Evolutionary conservation across 225 moss, liverwort and hornwort species (phyloP).

Genomic region (Sphagnum contortum): DNA sequence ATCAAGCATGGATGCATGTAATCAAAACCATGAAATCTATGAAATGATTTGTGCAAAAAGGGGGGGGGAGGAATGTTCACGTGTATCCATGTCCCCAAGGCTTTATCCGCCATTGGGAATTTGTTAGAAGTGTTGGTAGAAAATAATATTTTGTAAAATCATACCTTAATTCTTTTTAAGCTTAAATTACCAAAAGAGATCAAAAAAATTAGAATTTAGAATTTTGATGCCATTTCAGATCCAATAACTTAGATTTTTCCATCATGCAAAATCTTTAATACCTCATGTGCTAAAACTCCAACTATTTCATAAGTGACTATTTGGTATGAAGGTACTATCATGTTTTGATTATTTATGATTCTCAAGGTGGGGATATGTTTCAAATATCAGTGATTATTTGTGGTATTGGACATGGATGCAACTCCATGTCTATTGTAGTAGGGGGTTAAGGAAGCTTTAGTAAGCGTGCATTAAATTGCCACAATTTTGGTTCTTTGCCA

Average conservation of each 20-base stretch:
- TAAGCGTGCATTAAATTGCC: constrained; percentile 53
- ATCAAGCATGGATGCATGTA: too few species aligned
- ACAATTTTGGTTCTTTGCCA: constrained; percentile 84
- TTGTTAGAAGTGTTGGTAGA: constrained; percentile 68
- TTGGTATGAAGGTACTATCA: too few species aligned
- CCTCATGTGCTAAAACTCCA: too few species aligned
- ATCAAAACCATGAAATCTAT: not conserved
- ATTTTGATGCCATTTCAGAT: too few species aligned
- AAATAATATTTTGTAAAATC: constrained; percentile 63
- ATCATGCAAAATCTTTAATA: too few species aligned
- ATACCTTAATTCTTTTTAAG: not conserved
- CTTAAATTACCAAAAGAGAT: too few species aligned
- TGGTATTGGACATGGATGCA: constrained; percentile 1
- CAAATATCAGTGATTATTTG: not conserved
- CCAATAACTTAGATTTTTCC: too few species aligned
- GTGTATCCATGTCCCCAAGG: constrained; percentile 94
- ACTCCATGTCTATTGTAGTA: constrained; percentile 26
- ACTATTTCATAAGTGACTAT: too few species aligned
- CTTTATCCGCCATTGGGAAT: constrained; percentile 64
- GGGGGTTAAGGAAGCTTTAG: constrained; percentile 83
- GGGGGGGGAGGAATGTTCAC: constrained; percentile 22
- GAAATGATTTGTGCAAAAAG: not conserved
- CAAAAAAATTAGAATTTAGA: too few species aligned
- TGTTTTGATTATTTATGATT: too few species aligned
- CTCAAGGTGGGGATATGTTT: not conserved